Percentiles rank a stretch among this genome's conserved stretches.
Evolutionary conservation across 805 yeast genomes (phyloP).

Genomic region (Barnettozyma wickerhamii): DNA sequence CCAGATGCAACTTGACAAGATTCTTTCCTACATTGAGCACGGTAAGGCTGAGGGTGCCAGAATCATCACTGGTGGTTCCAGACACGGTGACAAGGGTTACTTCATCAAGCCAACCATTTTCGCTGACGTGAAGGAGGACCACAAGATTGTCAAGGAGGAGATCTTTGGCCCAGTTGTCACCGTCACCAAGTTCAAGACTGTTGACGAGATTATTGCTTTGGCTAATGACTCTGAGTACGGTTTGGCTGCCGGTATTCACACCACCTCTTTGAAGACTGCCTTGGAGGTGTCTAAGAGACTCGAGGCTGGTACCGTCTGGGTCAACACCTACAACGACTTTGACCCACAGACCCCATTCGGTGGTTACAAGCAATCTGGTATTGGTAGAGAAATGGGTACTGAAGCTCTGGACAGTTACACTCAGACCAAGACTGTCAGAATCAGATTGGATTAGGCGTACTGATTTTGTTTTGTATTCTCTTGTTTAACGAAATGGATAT

Average conservation of each 20-base stretch:
- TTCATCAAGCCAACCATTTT: conserved; percentile 12
- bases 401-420: conserved; percentile 15
- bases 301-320: conserved; percentile 15
- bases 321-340: conserved; percentile 14
- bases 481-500: not conserved
- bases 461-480: too few species aligned
- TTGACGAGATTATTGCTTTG: conserved; percentile 10
- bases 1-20: conserved; percentile 11
- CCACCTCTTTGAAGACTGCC: conserved; percentile 12
- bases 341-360: conserved; percentile 15
- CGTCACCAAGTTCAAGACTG: conserved; percentile 8
- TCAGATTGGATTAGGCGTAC: conserved; percentile 6
- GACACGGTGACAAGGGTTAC: conserved; percentile 12
- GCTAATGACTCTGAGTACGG: conserved; percentile 12
- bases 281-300: conserved; percentile 10
- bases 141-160: conserved; percentile 14
- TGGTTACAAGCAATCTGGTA: conserved; percentile 15
- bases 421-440: conserved; percentile 14
- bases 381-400: conserved; percentile 14
- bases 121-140: conserved; percentile 12
- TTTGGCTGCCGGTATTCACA: conserved; percentile 14
- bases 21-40: conserved; percentile 9
- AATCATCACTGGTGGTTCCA: conserved; percentile 14
- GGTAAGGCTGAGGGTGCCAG: conserved; percentile 14
- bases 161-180: conserved; percentile 14